Evolutionary conservation across 2,329 filamentous ascomycete species (phyloP), one percentile per base, ranked within the genome.

Genomic region (Aspergillus flavus): DNA sequence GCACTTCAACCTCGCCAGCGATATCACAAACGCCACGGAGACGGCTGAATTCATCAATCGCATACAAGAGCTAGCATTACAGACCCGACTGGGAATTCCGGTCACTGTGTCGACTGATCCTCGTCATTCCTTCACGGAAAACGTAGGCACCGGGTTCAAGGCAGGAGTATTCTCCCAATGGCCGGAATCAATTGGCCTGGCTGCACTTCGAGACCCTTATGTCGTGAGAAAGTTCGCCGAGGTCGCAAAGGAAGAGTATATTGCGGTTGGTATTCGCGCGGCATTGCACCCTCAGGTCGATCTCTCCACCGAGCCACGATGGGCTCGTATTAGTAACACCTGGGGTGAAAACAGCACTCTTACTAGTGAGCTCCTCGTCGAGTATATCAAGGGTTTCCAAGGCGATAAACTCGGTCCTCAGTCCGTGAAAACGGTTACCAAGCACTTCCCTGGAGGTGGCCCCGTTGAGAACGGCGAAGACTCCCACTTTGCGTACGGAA

Each of bases 121-220:
- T 6, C 43, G 43, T 12, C 43, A 46, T 46, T 21, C 43, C 21
- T 46, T 46, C 4, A 46, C 43, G 21, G 43, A 46, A 46, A 46
- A 46, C 6, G 9, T 46, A 0, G 82, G 79, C 2, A 82, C 79
- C 3, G 80, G 78, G 0, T 81, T 82, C 64, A 69, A 71, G 0
- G 80, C 82, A 0, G 80, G 78, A 0, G 73, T 72, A 0, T 81
- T 86, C 64, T 83, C 81, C 0, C 79, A 83, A 59, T 86, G 84
- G 83, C 84, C 84, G 0, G 82, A 85, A 61, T 79, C 79, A 0
- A 68, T 85, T 9, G 84, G 84, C 0, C 71, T 86, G 10, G 84
- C 82, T 7, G 84, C 84, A 0, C 66, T 85, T 0, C 75, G 83
- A 3, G 78, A 81, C 19, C 71, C 80, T 0, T 73, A 78, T 0